Evolutionary conservation across 257 asterid genomes (phyloP), one percentile per base, ranked within the genome.

Genomic region (Penstemon eatonii): DNA sequence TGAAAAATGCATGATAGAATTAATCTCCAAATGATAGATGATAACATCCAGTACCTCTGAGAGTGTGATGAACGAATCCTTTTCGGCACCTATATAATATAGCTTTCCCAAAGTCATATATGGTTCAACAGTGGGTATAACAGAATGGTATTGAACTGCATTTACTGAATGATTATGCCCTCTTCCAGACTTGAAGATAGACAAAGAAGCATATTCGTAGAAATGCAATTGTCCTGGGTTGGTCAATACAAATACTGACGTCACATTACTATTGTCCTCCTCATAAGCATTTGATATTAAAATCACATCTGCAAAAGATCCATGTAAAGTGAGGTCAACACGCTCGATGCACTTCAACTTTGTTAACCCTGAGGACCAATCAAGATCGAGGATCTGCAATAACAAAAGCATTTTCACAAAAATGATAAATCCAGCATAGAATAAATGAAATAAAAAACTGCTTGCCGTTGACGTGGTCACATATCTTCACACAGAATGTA

Each of bases 331-430:
- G 75, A 90, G 96, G 85, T 94, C 96, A 80, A 94, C 77, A 59
- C 95, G 96, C 63, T 79, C 86, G 25, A 83, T 66, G 74, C 96
- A 91, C 83, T 91, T 91, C 85, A 94, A 61, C 71, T 77, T 84
- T 73, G 86, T 75, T 73, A 90, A 79, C 60, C 97, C 96, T 57
- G 87, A 86, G 66, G 99, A 94, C 97, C 99, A 94, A 77, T 94
- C 91, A 76, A 94, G 94, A 80, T 87, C 87, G 13, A 94, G 91
- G 73, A 94, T 84, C 99, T 94, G 97, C 78, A 81, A 71, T 44
- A 64, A 64, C 52, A 73, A 67, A 70, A 63, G 42, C 61, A 75
- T 39, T 54, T 76, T 63, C 59, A 36, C 39, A 36, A 41, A 65
- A 56, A 65, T 61, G 75, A 72, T 56, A 78, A 25, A 57, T 67